Evolutionary conservation across 2,329 filamentous ascomycete species (phyloP), one percentile per base, ranked within the genome.

Genomic region (Aspergillus udagawae): DNA sequence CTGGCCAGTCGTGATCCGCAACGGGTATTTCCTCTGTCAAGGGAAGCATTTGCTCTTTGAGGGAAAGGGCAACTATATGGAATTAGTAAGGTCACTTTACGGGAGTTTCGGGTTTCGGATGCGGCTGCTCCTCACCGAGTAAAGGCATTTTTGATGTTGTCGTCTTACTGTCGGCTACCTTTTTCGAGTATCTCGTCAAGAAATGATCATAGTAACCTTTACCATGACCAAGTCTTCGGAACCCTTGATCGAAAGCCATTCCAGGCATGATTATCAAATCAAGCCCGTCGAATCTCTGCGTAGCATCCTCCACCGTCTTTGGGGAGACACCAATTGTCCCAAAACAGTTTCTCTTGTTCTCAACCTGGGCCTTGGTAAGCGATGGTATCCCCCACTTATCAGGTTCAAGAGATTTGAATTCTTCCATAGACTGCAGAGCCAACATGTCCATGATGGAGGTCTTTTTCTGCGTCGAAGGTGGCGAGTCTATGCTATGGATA

Each of bases 121-220:
- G 45, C 23, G 54, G 38, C 7, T 49, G 53, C 51, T 61, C 68
- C 80, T 77, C 76, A 87, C 84, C 82, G 65, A 86, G 81, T 77
- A 82, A 80, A 65, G 83, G 83, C 77, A 82, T 83, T 63, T 72
- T 74, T 51, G 66, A 59, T 62, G 63, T 67, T 56, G 62, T 63
- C 67, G 67, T 64, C 62, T 60, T 66, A 63, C 60, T 67, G 62
- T 60, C 67, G 49, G 66, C 65, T 66, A 74, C 73, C 72, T 67
- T 68, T 63, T 74, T 73, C 74, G 82, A 72, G 82, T 92, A 96
- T 65, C 88, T 85, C 68, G 88, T 85, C 70, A 99, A 77, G 74
- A 96, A 99, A 73, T 87, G 89, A 78, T 99, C 94, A 80, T 99
- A 99, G 77, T 96, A 99, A 32, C 94, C 94, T 74, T 91, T 96